phyloP scores from a whole-genome alignment of 2,329 filamentous ascomycete species.

The Dactylellina sp. region DNA sequence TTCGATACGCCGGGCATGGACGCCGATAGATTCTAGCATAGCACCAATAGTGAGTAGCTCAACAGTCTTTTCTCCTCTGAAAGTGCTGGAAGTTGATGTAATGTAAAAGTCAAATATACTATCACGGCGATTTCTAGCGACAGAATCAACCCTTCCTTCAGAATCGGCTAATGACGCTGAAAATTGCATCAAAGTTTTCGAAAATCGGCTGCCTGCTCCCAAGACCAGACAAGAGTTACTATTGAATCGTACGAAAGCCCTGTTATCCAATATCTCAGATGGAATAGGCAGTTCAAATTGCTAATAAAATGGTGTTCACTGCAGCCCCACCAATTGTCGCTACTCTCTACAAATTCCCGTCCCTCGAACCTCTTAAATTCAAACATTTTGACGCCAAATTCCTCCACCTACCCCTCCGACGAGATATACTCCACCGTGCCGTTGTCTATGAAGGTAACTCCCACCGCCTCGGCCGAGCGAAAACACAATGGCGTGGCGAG shows the following conservation, averaged over 20 bases:
- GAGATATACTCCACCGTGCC: constrained; percentile 91
- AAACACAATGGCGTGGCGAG: constrained; percentile 82
- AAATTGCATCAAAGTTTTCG: constrained; percentile 38
- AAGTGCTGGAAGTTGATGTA: constrained; percentile 6
- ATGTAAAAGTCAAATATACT: constrained; percentile 35
- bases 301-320: not conserved
- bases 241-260: constrained; percentile 37
- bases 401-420: constrained; percentile 85
- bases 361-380: constrained; percentile 83
- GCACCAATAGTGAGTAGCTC: constrained; percentile 24
- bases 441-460: constrained; percentile 92
- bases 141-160: constrained; percentile 26
- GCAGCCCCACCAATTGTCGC: constrained; percentile 71
- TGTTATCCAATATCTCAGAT: not conserved
- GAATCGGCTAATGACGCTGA: constrained; percentile 26
- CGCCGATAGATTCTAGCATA: constrained; percentile 5
- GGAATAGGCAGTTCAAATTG: not conserved
- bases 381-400: constrained; percentile 83
- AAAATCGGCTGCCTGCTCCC: constrained; percentile 17
- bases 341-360: constrained; percentile 90
- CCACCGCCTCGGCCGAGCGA: constrained; percentile 87
- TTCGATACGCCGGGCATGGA: constrained; percentile 42
- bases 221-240: constrained; percentile 35
- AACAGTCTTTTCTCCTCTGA: not conserved
- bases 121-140: constrained; percentile 53